A percentile compares a stretch with the other conserved stretches of the same genome.
Conservation (phyloP, 495 filamentous ascomycete species). For the Cenococcum geophilum region DNA sequence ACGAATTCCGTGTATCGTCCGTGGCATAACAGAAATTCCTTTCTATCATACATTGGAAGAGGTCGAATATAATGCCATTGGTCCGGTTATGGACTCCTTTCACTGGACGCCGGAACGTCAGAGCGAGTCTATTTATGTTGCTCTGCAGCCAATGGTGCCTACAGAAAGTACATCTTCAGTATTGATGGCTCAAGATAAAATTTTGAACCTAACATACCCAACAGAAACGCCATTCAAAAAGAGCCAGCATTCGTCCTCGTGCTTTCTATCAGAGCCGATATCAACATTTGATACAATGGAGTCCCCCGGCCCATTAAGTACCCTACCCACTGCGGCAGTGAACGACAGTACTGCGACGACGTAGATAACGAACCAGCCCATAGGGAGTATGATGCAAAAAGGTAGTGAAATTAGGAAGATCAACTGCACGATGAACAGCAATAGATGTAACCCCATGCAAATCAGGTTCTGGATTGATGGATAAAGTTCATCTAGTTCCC, state of each 20-base stretch:
- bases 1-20: slow-evolving; percentile 54
- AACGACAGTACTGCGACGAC: slow-evolving; percentile 16
- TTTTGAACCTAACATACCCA: slow-evolving; percentile 43
- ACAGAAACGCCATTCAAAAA: slow-evolving; percentile 66
- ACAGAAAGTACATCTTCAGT: slow-evolving; percentile 30
- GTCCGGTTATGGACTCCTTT: slow-evolving; percentile 81
- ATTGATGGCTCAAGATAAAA: not conserved
- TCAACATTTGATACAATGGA: slow-evolving; percentile 12
- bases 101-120: slow-evolving; percentile 68
- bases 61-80: slow-evolving; percentile 34
- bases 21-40: slow-evolving; percentile 70
- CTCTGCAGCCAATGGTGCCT: slow-evolving; percentile 54
- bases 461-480: slow-evolving; percentile 21
- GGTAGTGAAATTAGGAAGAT: slow-evolving; percentile 24
- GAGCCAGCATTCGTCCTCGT: slow-evolving; percentile 61
- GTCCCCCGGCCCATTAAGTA: slow-evolving; percentile 22
- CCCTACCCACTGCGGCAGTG: slow-evolving; percentile 14
- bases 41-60: slow-evolving; percentile 52
- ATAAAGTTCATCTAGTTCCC: slow-evolving; percentile 22
- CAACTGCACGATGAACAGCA: slow-evolving; percentile 24
- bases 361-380: slow-evolving; percentile 19
- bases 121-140: slow-evolving; percentile 64
- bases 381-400: slow-evolving; percentile 15
- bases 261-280: slow-evolving; percentile 17
- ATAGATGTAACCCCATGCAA: slow-evolving; percentile 20